Conservation (phyloP, 768 basidiomycete genomes). For the Tremella yokohamensis region DNA sequence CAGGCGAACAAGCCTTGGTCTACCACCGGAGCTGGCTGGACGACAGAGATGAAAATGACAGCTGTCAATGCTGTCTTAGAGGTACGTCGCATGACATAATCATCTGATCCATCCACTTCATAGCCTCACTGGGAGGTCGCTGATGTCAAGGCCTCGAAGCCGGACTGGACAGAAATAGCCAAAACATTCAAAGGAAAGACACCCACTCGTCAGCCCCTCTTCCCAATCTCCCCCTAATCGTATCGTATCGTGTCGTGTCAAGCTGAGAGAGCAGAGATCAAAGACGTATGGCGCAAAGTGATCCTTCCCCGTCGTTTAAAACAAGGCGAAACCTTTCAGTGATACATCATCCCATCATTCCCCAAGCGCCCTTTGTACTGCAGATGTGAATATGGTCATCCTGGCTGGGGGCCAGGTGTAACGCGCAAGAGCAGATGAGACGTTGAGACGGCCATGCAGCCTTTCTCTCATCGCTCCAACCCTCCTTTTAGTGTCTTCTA, state of each 20-base stretch:
- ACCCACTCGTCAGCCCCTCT: constrained; percentile 23
- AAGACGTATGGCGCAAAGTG: constrained; percentile 37
- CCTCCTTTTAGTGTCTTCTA: constrained; percentile 2
- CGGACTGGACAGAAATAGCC: constrained; percentile 26
- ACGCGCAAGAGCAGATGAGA: no score
- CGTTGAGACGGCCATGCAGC: neutral
- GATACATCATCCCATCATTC: neutral
- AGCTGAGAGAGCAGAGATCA: constrained; percentile 20
- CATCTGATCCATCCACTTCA: neutral
- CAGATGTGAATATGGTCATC: no score
- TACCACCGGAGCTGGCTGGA: constrained; percentile 13
- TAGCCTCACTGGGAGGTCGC: neutral
- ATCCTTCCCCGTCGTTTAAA: constrained; percentile 32
- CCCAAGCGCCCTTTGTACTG: no score
- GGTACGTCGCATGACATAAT: constrained; percentile 27
- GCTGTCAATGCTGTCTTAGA: constrained; percentile 17
- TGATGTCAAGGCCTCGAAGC: constrained; percentile 19
- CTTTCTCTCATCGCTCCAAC: neutral
- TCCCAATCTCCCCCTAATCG: neutral
- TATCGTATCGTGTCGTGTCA: neutral
- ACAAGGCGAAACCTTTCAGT: constrained; percentile 29
- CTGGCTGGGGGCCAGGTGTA: no score
- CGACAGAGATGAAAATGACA: constrained; percentile 19
- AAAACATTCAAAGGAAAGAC: constrained; percentile 22
- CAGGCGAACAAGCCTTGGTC: constrained; percentile 24